These are phyloP conservation scores for Calendula officinalis DNA, from an alignment of 129 eudicot species.

Conservation along the genomic window DNA sequence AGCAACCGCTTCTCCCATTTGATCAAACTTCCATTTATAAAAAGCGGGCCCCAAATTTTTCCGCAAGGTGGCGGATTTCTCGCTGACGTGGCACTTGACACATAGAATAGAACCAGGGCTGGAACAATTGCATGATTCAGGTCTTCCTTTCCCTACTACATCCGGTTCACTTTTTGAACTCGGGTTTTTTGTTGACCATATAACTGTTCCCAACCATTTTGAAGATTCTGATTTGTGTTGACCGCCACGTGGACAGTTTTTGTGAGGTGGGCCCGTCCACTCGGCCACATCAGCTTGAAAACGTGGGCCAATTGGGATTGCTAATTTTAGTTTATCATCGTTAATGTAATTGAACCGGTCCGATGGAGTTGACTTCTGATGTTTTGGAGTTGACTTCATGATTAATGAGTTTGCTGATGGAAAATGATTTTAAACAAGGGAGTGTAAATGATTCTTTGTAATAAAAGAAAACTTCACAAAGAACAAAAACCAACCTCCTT, in stretches of 20 bases:
- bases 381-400: slow-evolving; percentile 26
- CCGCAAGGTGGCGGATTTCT: slow-evolving; percentile 27
- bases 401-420: slow-evolving; percentile 14
- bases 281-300: slow-evolving; percentile 60
- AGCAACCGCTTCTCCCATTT: slow-evolving; percentile 64
- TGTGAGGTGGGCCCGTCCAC: slow-evolving; percentile 37
- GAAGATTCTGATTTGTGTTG: slow-evolving; percentile 18
- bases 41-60: slow-evolving; percentile 50
- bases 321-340: slow-evolving; percentile 27
- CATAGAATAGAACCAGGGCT: slow-evolving; percentile 40
- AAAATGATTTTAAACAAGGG: background rate
- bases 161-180: slow-evolving; percentile 5
- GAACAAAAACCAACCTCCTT: background rate
- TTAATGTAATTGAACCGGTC: slow-evolving; percentile 42
- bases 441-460: slow-evolving; percentile 15
- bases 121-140: slow-evolving; percentile 36
- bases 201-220: slow-evolving; percentile 46
- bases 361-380: slow-evolving; percentile 17
- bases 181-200: slow-evolving; percentile 37
- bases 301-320: slow-evolving; percentile 67
- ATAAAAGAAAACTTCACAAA: background rate
- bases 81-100: slow-evolving; percentile 33
- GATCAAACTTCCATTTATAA: slow-evolving; percentile 54
- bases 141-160: slow-evolving; percentile 51
- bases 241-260: background rate